Percentiles rank a stretch among this genome's conserved stretches.
These are phyloP conservation scores for Ophiosphaerella narmari DNA, from an alignment of 2,329 filamentous ascomycete genomes.

Conservation along the genomic window DNA sequence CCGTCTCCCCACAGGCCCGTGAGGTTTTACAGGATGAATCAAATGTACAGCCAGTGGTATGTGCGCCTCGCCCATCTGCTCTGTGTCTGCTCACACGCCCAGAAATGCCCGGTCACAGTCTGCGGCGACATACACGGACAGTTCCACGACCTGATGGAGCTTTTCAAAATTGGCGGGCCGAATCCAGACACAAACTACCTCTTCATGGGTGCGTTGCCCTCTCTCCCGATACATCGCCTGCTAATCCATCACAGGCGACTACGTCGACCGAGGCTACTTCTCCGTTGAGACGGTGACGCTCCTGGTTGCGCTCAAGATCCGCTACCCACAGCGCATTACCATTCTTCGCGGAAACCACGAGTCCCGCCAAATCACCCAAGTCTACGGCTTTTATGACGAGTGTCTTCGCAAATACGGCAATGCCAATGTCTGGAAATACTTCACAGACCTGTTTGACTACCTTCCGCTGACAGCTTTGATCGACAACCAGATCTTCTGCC, in stretches of 20 bases:
- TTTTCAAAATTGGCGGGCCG: slow-evolving; percentile 97
- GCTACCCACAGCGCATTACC: slow-evolving; percentile 96
- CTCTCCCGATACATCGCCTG: slow-evolving; percentile 2
- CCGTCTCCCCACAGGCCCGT: slow-evolving; percentile 66
- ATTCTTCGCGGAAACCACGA: slow-evolving; percentile 93
- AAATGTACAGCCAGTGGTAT: slow-evolving; percentile 97
- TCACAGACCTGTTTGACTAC: slow-evolving; percentile 79
- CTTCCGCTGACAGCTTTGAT: slow-evolving; percentile 74
- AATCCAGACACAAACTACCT: slow-evolving; percentile 99
- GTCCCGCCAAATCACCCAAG: slow-evolving; percentile 76
- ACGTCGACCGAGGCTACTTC: slow-evolving; percentile 98
- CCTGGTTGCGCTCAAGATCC: slow-evolving; percentile 94
- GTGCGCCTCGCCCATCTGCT: slow-evolving; percentile 29
- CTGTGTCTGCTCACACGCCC: slow-evolving; percentile 14
- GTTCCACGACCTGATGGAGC: slow-evolving; percentile 98
- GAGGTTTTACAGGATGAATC: slow-evolving; percentile 97
- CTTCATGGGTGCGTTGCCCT: slow-evolving; percentile 76
- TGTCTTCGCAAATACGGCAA: slow-evolving; percentile 79
- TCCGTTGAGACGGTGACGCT: slow-evolving; percentile 98
- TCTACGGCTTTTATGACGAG: slow-evolving; percentile 80
- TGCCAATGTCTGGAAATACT: slow-evolving; percentile 78
- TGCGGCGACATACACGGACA: slow-evolving; percentile 99
- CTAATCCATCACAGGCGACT: slow-evolving; percentile 71
- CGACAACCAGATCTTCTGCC: slow-evolving; percentile 74
- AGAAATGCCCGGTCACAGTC: slow-evolving; percentile 97